Conservation (phyloP, 2,329 filamentous ascomycete species). For the Talaromyces rugulosus region DNA sequence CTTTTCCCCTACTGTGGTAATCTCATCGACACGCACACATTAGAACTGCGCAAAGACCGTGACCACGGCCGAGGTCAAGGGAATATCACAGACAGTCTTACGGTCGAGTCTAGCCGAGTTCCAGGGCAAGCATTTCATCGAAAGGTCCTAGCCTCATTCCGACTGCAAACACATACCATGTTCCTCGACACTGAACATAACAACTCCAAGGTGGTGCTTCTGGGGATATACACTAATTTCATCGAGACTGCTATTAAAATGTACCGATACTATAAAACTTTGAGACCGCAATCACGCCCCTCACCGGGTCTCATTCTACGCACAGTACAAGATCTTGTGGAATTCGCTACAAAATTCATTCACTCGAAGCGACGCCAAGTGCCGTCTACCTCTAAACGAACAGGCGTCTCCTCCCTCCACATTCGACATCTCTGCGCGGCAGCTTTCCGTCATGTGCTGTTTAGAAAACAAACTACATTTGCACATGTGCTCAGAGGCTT, state of each 20-base stretch:
- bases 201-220: slow-evolving; percentile 60
- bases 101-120: slow-evolving; percentile 67
- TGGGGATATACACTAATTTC: slow-evolving; percentile 74
- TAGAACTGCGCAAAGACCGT: slow-evolving; percentile 70
- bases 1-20: slow-evolving; percentile 86
- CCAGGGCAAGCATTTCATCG: slow-evolving; percentile 76
- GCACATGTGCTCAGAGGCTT: slow-evolving; percentile 65
- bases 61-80: slow-evolving; percentile 49
- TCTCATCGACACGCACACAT: slow-evolving; percentile 66
- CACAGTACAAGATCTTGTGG: slow-evolving; percentile 62
- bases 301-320: slow-evolving; percentile 56
- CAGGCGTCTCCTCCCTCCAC: slow-evolving; percentile 58
- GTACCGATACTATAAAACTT: slow-evolving; percentile 56
- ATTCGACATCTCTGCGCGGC: slow-evolving; percentile 61
- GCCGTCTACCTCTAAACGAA: slow-evolving; percentile 1
- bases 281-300: slow-evolving; percentile 54
- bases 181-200: slow-evolving; percentile 64
- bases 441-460: slow-evolving; percentile 67
- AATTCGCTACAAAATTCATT: slow-evolving; percentile 61
- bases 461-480: slow-evolving; percentile 68
- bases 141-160: slow-evolving; percentile 72
- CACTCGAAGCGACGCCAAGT: slow-evolving; percentile 46
- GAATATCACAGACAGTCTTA: slow-evolving; percentile 67
- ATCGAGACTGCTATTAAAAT: slow-evolving; percentile 72
- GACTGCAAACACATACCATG: slow-evolving; percentile 69